Evolutionary conservation across 2,329 filamentous ascomycete genomes (phyloP), one percentile per base, ranked within the genome.

Genomic region (Fusarium lateritium): DNA sequence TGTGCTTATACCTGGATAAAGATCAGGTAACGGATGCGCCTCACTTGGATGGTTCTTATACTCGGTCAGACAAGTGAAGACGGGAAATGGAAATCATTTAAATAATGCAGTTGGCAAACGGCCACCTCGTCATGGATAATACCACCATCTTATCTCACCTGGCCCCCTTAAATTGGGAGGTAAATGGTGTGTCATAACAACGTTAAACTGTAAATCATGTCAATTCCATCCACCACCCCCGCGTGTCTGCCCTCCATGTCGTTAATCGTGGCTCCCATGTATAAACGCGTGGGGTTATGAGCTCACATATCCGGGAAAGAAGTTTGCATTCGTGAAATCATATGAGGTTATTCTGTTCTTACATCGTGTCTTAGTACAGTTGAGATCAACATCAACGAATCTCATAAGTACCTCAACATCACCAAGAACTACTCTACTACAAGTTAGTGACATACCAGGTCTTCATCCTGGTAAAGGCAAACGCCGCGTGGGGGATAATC

Each of bases 401-500:
- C 28, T 45, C 17, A 6, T 5, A 34, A 15, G 13, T 17, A 5
- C 15, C 40, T n/a, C 17, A 13, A 15, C 7, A 36, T 36, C 24
- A 13, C 22, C n/a, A 31, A 42, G 9, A n/a, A n/a, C 17, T 11
- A 31, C 17, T 36, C 38, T n/a, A 8, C 34, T 14, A 14, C 19
- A 58, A 22, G n/a, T 39, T 24, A 40, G 19, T 39, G 19, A 43
- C 19, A 46, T 26, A 45, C 39, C 60, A 65, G 59, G 34, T 42
- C 34, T 22, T 43, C 14, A 39, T 17, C 42, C 28, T 14, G 19
- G 54, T 28, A 33, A 24, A 62, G 50, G 47, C 26, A 42, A 55
- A 69, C 55, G 55, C 55, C 46, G 60, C 51, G 65, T 68, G 65
- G 65, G 65, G 65, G 65, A 42, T 36, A 60, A 47, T 50, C 62